phyloP scores from a whole-genome alignment of 2,329 filamentous ascomycete species.

The Emergomyces orientalis region DNA sequence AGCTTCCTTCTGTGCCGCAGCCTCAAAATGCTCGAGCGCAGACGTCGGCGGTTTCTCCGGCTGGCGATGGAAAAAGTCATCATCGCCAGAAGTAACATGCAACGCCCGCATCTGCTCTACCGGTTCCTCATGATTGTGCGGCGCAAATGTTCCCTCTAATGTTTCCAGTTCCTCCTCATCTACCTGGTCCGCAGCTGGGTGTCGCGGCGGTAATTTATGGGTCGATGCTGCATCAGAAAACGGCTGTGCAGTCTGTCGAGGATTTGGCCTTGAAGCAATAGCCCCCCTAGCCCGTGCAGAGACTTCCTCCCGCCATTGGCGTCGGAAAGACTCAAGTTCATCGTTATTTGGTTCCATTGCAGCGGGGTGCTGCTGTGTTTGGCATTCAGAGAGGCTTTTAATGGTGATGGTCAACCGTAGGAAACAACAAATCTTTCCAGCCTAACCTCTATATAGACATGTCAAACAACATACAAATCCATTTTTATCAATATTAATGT shows the following conservation, averaged over 20 bases:
- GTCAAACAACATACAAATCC: not conserved
- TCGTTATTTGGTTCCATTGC: constrained; percentile 8
- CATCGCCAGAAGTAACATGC: constrained; percentile 27
- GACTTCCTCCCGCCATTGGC: constrained; percentile 79
- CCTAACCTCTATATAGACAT: not conserved
- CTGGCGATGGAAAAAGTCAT: constrained; percentile 31
- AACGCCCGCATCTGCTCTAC: constrained; percentile 30
- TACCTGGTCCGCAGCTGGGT: constrained; percentile 28
- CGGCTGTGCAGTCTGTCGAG: constrained; percentile 8
- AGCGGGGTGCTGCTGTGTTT: not conserved
- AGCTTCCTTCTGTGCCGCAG: constrained; percentile 77
- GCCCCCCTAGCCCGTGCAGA: constrained; percentile 31
- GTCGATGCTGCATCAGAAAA: constrained; percentile 18
- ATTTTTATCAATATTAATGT: not conserved
- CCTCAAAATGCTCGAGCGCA: constrained; percentile 86
- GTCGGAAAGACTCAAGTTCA: constrained; percentile 78
- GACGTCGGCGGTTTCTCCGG: constrained; percentile 51
- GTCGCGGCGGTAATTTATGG: constrained; percentile 32
- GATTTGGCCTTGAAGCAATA: not conserved
- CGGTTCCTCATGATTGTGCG: constrained; percentile 25
- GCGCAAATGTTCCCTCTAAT: constrained; percentile 12
- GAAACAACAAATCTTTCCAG: constrained; percentile 2
- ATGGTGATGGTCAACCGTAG: not conserved
- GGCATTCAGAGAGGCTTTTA: not conserved
- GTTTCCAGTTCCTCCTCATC: constrained; percentile 31